Percentiles rank a stretch among this genome's conserved stretches.
Evolutionary conservation across 768 basidiomycete genomes (phyloP).

Genomic region (Naganishia antarctica): DNA sequence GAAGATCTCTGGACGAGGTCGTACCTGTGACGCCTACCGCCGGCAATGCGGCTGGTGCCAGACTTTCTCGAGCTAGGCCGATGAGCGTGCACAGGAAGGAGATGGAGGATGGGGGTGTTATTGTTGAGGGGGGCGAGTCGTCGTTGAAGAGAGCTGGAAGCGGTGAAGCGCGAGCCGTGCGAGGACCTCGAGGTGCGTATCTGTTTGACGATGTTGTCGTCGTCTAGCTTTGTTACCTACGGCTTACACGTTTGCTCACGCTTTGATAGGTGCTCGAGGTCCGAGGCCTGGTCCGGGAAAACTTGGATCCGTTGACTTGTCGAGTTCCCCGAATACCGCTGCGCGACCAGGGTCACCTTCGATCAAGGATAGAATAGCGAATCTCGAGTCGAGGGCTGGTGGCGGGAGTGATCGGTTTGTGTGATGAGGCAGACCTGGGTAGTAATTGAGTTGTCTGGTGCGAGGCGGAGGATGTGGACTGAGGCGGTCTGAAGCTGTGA

Average conservation of each 20-base stretch:
- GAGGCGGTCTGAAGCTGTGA: too few species aligned
- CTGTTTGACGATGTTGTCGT: too few species aligned
- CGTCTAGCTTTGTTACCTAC: too few species aligned
- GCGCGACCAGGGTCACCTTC: conserved; percentile 13
- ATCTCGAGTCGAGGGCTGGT: conserved; percentile 16
- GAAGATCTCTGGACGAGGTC: neutral
- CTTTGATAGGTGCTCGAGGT: conserved; percentile 14
- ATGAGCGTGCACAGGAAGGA: conserved; percentile 17
- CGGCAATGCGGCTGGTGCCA: conserved; percentile 5
- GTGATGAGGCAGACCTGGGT: neutral
- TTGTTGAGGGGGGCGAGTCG: conserved; percentile 4
- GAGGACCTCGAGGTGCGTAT: conserved; percentile 28
- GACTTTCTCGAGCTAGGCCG: conserved; percentile 19
- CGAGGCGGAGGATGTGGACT: too few species aligned
- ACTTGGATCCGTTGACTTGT: conserved; percentile 9
- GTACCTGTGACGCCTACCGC: conserved; percentile 3
- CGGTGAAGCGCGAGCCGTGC: conserved; percentile 14
- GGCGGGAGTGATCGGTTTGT: conserved; percentile 22
- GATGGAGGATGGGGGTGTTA: neutral
- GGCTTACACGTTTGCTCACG: neutral
- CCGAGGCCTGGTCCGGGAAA: conserved; percentile 24
- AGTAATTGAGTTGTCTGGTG: too few species aligned
- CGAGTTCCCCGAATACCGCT: conserved; percentile 2
- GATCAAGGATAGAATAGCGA: conserved; percentile 28
- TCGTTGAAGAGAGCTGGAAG: conserved; percentile 20